Evolutionary conservation across 106 monocot species (phyloP).

Genomic region (Triglochin maritima): DNA sequence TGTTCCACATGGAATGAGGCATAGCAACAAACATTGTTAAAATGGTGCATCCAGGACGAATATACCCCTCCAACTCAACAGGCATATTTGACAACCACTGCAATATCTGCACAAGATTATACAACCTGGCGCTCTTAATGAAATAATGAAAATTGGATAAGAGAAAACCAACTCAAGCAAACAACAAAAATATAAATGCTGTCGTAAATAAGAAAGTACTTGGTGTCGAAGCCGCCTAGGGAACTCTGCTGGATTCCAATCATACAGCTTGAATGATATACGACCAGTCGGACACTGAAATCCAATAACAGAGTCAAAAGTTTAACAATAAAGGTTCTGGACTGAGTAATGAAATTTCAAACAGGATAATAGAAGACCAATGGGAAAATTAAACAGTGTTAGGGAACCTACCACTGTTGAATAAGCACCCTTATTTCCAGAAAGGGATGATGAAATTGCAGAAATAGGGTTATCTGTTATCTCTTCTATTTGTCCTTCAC

Average conservation of each 20-base stretch:
- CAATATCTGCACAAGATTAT: conserved; percentile 17
- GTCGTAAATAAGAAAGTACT: conserved; percentile 37
- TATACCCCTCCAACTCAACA: conserved; percentile 60
- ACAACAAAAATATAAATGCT: conserved; percentile 13
- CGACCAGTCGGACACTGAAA: conserved; percentile 97
- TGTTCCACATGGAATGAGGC: conserved; percentile 90
- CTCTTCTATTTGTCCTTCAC: conserved; percentile 33
- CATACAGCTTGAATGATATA: conserved; percentile 95
- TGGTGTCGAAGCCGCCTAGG: conserved; percentile 80
- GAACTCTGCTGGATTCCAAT: conserved; percentile 99
- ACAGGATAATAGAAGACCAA: not conserved
- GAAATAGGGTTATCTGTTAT: conserved; percentile 40
- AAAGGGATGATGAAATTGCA: conserved; percentile 37
- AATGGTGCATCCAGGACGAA: conserved; percentile 94
- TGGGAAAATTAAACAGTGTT: not conserved
- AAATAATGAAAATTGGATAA: not conserved
- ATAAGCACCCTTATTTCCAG: conserved; percentile 61
- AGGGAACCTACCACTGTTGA: conserved; percentile 49
- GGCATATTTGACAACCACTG: conserved; percentile 36
- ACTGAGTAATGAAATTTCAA: not conserved
- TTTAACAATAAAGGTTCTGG: not conserved
- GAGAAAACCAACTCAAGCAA: not conserved
- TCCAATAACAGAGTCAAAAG: conserved; percentile 7
- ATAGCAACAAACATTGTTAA: conserved; percentile 92
- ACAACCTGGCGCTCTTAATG: not conserved